Base-by-base conservation (phyloP, 495 filamentous ascomycete species). In the Schizothecium vesticola region DNA sequence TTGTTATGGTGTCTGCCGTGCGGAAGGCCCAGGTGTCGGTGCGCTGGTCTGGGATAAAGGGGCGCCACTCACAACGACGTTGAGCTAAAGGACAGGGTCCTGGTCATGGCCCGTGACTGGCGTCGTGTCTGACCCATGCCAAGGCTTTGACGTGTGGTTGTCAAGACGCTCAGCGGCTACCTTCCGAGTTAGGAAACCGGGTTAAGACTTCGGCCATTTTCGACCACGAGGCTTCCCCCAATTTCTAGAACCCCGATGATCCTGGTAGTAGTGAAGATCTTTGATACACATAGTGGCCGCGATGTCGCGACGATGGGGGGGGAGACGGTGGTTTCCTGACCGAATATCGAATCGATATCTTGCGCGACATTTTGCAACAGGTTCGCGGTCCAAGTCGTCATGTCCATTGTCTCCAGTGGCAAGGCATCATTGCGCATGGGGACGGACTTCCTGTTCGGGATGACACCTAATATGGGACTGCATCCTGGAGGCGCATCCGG, bases 141-240 rank as follows among this genome's bases (percentile, higher is more conserved):
- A 66, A 61, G 65, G 4, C 25, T 55, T 29, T 24, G 16, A 26
- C 33, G 23, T 10, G 51, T 66, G 56, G 65, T 56, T 64, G 62
- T 31, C 60, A 64, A n/a, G 21, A 25, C 62, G 31, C 24, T n/a
- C 25, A 33, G 31, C 57, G 28, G 57, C 22, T 29, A 66, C 65
- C 65, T 66, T 66, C 65, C 65, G 26, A 29, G 56, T 66, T 66
- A 28, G 65, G 65, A 59, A 66, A 59, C 56, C 65, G 65, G 56
- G 29, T 66, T 59, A 65, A 60, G 31, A 22, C 23, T 24, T 21
- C 57, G 13, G 36, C 56, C 12, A 51, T 21, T 26, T 22, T 16
- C 24, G 57, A 57, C 57, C 57, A 59, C 65, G 57, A 31, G 56
- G 28, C 57, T 26, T 7, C 51, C 31, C n/a, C 36, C 56, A 0